A percentile compares a stretch with the other conserved stretches of the same genome.
phyloP scores from a whole-genome alignment of 139 green algal genomes.

The Chloropicon primus region DNA sequence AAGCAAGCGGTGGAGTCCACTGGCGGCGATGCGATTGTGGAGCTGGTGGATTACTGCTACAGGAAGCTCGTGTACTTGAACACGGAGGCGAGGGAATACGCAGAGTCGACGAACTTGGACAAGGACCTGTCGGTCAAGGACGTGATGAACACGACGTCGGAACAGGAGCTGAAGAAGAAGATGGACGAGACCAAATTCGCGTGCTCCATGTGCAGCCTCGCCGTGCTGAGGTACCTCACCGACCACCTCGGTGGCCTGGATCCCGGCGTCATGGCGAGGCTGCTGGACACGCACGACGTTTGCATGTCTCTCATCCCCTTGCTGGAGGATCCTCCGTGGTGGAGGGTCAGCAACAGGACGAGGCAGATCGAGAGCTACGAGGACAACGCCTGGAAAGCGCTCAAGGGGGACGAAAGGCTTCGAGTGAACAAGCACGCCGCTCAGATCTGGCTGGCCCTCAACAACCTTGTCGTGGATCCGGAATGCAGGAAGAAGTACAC shows the following conservation, averaged over 20 bases:
- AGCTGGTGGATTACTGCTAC: constrained; percentile 56
- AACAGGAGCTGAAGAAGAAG: constrained; percentile 52
- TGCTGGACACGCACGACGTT: constrained; percentile 53
- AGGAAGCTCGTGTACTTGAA: constrained; percentile 52
- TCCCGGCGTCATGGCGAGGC: constrained; percentile 42
- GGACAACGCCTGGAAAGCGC: constrained; percentile 35
- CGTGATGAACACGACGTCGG: constrained; percentile 23
- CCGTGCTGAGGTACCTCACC: constrained; percentile 66
- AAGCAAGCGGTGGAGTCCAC: constrained; percentile 34
- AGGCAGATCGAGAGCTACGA: constrained; percentile 28
- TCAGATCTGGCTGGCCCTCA: constrained; percentile 74
- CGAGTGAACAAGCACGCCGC: constrained; percentile 25
- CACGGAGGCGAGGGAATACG: constrained; percentile 10
- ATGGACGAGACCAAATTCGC: constrained; percentile 41
- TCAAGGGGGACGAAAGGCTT: constrained; percentile 46
- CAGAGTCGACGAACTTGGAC: neutral
- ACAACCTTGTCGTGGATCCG: constrained; percentile 68
- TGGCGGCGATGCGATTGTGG: constrained; percentile 50
- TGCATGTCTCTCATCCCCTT: constrained; percentile 63
- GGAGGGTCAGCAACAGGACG: constrained; percentile 17
- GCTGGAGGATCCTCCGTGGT: constrained; percentile 59
- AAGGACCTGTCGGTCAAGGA: constrained; percentile 14
- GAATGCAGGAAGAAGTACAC: constrained; percentile 32
- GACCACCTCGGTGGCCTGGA: constrained; percentile 42
- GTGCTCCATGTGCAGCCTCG: constrained; percentile 41